Evolutionary conservation across 2,329 filamentous ascomycete species (phyloP), one percentile per base, ranked within the genome.

Genomic region (Scorias spongiosa): DNA sequence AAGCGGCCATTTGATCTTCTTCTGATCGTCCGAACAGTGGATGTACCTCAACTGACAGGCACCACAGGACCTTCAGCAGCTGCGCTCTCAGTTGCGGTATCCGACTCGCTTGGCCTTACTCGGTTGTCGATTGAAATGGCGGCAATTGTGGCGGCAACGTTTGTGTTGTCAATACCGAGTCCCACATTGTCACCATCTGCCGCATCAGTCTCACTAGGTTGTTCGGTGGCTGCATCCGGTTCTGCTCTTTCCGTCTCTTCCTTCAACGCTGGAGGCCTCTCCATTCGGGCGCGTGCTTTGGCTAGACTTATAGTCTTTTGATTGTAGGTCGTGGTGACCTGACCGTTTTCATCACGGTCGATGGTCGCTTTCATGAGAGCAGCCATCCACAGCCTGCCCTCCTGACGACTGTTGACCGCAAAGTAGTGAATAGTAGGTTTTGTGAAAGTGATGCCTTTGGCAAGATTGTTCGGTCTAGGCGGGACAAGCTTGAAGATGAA

Each of bases 401-500:
- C 78, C 54, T 85, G 79, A 46, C 95, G 69, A 54, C 83, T 94
- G 42, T 93, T 88, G 17, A 95, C 87, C 5, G 93, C 91, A 62
- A 98, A 98, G 63, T 95, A 96, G 62, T 98, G 91, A 34, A 95
- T 84, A 8, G 87, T 91, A 4, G 91, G 91, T 62, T 95, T 95
- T 1, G 91, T 98, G 60, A 98, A 98, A 58, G 88, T 94, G 46
- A 98, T 89, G 1, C 87, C 91, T 45, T 86, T 81, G 10, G 87
- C 86, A 9, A 93, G 73, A 26, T 26, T 26, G 10, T 88, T 89
- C 5, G 81, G 76, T 47, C 89, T 84, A 1, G 91, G 91, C 1
- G 91, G 91, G 6, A 94, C 80, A 7, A 98, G 78, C 66, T 98
- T 98, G 75, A 98, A 98, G 57, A 96, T 96, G 66, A 98, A 98